Base-by-base conservation (phyloP, 495 filamentous ascomycete species). In the Xylaria curta region DNA sequence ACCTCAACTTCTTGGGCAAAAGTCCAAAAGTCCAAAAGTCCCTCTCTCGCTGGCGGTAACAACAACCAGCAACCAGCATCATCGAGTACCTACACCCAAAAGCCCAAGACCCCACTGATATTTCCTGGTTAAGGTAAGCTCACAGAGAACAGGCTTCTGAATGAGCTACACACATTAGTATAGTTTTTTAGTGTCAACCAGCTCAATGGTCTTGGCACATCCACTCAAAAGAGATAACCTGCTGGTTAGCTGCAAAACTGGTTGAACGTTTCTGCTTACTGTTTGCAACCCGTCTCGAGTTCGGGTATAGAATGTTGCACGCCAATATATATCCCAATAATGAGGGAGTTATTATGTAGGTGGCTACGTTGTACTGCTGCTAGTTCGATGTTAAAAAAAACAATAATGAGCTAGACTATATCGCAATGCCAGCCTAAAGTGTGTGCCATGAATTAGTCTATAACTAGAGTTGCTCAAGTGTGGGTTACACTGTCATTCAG, bases 251-350 rank as follows among this genome's bases (percentile, higher is more conserved):
- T 60, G 33, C 24, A 26, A 58, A n/a, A 56, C 65, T 5, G 65
- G 65, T 40, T 42, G 65, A 67, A 58, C 15, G 24, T 15, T 59
- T 28, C 12, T 70, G 68, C 68, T 70, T 70, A 70, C 68, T 70
- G 68, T 70, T 70, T 44, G 58, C 10, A 51, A 46, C 58, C 17
- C 44, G 26, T 12, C 38, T 28, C 33, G 10, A 38, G 6, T 46
- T 68, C 38, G 24, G 38, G 9, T 28, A 36, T 44, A 36, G 66
- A 46, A 36, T 47, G 19, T 59, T 31, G 36, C 38, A 58, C 17
- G 53, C 66, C 47, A 46, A 54, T 38, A 46, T 63, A 44, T 63
- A 44, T 63, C 38, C 36, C 60, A 49, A 44, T 36, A 65, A 65
- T 49, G 28, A 65, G 42, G 62, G 36, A 8, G 26, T 53, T 42